Evolutionary conservation across 257 asterid genomes (phyloP), one percentile per base, ranked within the genome.

Genomic region (Solanum infundibuliforme): DNA sequence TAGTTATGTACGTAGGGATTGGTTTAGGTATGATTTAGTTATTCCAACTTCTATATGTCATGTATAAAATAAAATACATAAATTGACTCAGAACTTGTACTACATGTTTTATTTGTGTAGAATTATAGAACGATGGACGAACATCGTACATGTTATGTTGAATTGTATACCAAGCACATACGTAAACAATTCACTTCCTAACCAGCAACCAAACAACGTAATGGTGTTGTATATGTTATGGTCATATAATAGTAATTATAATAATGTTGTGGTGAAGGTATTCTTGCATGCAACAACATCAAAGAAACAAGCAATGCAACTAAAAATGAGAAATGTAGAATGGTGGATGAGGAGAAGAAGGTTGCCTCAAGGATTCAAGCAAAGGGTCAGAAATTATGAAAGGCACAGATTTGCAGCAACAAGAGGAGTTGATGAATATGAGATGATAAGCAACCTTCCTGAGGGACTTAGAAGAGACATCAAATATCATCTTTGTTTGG

Each of bases 311-410:
- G 98, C 97, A 3, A 97, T 97, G 99, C 98, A 97, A 75, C 62
- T 97, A 91, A 96, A 95, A 91, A 97, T 96, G 99, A 93, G 99
- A 91, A 97, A 95, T 69, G 91, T 97, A 81, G 99, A 96, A 86
- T 95, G 99, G 99, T 97, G 99, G 99, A 97, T 97, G 99, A 94
- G 95, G 86, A 97, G 93, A 89, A 87, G 98, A 76, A 93, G 90
- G 4, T 87, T 97, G 92, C 99, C 99, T 2, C 84, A 86, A 31
- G 87, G 86, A 8, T 94, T 89, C 87, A 82, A 93, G 91, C 99
- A 96, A 75, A 91, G 99, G 75, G 98, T 97, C 12, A 90, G 99
- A 71, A 96, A 93, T 83, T 95, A 96, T 13, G 99, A 97, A 89
- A 86, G 99, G 85, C 99, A 97, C 41, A 91, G 95, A 1, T 97